These are phyloP conservation scores for Leccinum disarticulatum DNA, from an alignment of 768 basidiomycete species.

Conservation along the genomic window DNA sequence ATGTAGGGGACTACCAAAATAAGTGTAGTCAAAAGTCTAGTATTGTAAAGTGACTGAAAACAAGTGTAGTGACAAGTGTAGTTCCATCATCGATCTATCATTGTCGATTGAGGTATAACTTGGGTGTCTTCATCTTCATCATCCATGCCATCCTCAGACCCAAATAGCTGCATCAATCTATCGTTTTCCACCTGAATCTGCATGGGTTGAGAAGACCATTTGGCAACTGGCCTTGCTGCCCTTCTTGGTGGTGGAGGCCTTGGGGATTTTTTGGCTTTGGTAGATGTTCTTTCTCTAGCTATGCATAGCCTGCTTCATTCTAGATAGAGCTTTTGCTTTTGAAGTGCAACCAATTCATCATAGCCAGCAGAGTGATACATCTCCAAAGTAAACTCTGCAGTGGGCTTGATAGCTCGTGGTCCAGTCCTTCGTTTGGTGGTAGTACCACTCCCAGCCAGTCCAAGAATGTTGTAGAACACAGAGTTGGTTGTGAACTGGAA, in stretches of 20 bases:
- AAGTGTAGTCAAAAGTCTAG: no score
- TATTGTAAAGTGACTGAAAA: no score
- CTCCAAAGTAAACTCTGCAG: neutral
- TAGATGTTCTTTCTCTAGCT: neutral
- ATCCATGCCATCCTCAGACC: no score
- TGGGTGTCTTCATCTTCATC: no score
- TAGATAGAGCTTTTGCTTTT: neutral
- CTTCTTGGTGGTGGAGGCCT: neutral
- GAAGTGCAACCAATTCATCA: neutral
- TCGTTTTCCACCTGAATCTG: no score
- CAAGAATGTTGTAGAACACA: neutral
- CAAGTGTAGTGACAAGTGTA: no score
- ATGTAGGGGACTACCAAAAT: no score
- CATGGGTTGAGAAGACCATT: no score
- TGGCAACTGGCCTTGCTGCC: neutral
- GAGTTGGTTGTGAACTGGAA: neutral
- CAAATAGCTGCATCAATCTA: no score
- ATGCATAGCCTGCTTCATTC: neutral
- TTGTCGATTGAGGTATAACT: no score
- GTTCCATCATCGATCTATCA: no score
- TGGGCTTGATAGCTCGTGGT: neutral
- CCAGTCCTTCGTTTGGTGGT: neutral
- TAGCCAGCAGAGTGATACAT: neutral
- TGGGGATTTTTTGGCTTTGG: neutral
- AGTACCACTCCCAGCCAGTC: neutral